Evolutionary conservation across 805 yeast species (phyloP).

Genomic region (Candida sanyiensis): DNA sequence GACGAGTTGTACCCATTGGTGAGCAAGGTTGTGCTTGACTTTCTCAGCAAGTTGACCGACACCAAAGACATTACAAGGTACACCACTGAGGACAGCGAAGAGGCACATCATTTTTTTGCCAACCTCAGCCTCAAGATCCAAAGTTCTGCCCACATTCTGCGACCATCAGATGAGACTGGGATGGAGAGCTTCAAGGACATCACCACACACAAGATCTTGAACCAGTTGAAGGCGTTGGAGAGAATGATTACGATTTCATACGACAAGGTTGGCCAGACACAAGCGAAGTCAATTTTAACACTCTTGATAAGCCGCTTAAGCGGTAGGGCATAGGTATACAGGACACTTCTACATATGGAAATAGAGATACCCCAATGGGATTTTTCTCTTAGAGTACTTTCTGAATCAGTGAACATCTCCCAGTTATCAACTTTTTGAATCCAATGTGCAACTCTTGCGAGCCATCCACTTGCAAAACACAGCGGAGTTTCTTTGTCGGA

Average conservation of each 20-base stretch:
- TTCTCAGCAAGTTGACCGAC: background rate
- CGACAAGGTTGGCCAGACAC: constrained; percentile 9
- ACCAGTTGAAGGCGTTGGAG: constrained; percentile 4
- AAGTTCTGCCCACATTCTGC: background rate
- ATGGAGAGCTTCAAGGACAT: background rate
- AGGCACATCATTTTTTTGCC: constrained; percentile 1
- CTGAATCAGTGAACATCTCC: no score
- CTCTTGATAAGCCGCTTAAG: constrained; percentile 2
- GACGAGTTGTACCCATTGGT: background rate
- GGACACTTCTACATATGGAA: no score
- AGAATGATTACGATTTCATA: constrained; percentile 6
- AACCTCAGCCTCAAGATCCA: constrained; percentile 4
- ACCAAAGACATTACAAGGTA: background rate
- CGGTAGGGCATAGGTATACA: background rate
- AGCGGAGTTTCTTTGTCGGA: no score
- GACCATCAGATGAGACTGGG: background rate
- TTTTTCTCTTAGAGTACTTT: no score
- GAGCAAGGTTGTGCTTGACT: background rate
- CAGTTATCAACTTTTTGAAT: no score
- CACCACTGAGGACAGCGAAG: background rate
- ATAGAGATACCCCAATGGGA: no score
- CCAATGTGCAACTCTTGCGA: no score
- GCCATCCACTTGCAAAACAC: no score
- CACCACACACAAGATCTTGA: background rate
- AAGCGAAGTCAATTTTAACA: constrained; percentile 9